Conservation (phyloP, 495 filamentous ascomycete species). For the Podospora pseudocomata region DNA sequence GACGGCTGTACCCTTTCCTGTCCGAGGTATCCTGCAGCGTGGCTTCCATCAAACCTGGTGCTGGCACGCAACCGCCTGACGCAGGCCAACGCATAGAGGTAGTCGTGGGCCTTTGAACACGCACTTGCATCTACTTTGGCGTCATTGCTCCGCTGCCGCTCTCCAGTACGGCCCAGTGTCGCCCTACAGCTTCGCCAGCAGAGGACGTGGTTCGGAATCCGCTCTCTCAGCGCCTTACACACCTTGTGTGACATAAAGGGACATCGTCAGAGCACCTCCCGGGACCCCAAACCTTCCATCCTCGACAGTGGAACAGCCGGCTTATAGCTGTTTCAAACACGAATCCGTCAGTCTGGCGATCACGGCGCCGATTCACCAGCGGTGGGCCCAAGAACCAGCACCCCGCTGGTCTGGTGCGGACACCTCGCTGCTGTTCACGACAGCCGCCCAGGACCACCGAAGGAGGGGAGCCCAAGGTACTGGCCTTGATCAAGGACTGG, state of each 20-base stretch:
- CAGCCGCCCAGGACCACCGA: conserved; percentile 19
- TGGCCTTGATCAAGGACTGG: conserved; percentile 24
- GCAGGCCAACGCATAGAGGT: conserved; percentile 22
- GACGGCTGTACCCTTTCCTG: conserved; percentile 16
- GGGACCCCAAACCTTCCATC: conserved; percentile 4
- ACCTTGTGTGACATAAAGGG: conserved; percentile 17
- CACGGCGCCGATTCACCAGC: conserved; percentile 23
- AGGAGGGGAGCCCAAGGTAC: conserved; percentile 34
- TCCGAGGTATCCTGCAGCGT: conserved; percentile 19
- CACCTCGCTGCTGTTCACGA: conserved; percentile 21
- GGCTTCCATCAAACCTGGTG: conserved; percentile 14
- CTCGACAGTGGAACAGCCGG: conserved; percentile 12
- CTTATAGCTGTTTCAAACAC: conserved; percentile 9
- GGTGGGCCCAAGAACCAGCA: conserved; percentile 26
- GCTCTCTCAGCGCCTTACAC: conserved; percentile 5
- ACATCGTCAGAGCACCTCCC: conserved; percentile 4
- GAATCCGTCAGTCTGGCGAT: conserved; percentile 33
- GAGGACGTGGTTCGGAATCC: conserved; percentile 16
- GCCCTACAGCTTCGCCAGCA: conserved; percentile 1
- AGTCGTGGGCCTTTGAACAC: conserved; percentile 19
- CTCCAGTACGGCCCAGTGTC: conserved; percentile 2
- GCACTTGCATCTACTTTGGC: conserved; percentile 19
- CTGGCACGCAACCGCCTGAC: conserved; percentile 17
- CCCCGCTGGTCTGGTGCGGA: conserved; percentile 25
- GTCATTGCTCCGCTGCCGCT: conserved; percentile 3